These are phyloP conservation scores for Aspergillus tamarii DNA, from an alignment of 2,329 filamentous ascomycete genomes.

Conservation along the genomic window DNA sequence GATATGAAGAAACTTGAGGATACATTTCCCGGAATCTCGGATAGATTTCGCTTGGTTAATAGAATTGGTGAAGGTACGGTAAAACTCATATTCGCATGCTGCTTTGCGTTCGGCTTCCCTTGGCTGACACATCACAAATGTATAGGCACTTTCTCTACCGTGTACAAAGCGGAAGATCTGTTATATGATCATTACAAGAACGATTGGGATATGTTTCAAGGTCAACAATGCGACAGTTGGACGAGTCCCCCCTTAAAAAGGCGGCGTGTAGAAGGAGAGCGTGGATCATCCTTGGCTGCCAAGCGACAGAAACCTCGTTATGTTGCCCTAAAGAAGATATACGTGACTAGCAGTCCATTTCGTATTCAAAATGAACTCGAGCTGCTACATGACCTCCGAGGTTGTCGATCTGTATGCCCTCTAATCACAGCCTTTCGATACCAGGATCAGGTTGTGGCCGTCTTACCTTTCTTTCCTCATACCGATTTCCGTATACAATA, in stretches of 20 bases:
- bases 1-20: slow-evolving; percentile 86
- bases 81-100: neutral
- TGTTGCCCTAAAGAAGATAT: slow-evolving; percentile 99
- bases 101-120: neutral
- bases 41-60: slow-evolving; percentile 88
- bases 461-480: slow-evolving; percentile 94
- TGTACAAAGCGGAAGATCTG: slow-evolving; percentile 97
- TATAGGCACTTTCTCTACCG: slow-evolving; percentile 92
- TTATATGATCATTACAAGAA: slow-evolving; percentile 82
- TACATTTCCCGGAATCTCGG: slow-evolving; percentile 80
- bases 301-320: slow-evolving; percentile 66
- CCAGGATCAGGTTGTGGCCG: slow-evolving; percentile 91
- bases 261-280: slow-evolving; percentile 48
- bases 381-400: slow-evolving; percentile 81
- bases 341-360: slow-evolving; percentile 91
- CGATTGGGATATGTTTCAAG: slow-evolving; percentile 75
- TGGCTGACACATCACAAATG: slow-evolving; percentile 11
- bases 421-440: slow-evolving; percentile 96
- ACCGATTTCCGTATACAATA: slow-evolving; percentile 92
- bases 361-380: slow-evolving; percentile 97
- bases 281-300: slow-evolving; percentile 33
- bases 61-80: slow-evolving; percentile 87
- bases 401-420: slow-evolving; percentile 84
- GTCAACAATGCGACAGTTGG: slow-evolving; percentile 67
- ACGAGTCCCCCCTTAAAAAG: slow-evolving; percentile 68